Percentiles rank a stretch among this genome's conserved stretches.
Evolutionary conservation across 768 basidiomycete genomes (phyloP).

Genomic region (Boletus patriciae): DNA sequence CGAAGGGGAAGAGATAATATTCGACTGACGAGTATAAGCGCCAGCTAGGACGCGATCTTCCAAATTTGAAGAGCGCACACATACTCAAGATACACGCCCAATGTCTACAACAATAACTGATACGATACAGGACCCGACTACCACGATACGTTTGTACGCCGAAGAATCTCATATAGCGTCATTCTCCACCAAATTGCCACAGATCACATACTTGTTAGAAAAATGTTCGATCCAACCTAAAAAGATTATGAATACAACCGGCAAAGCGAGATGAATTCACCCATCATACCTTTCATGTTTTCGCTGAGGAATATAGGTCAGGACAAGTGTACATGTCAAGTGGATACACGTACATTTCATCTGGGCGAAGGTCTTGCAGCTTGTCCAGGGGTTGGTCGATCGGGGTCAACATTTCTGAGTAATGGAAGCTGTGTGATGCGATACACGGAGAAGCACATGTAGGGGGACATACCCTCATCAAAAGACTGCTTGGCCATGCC

Average conservation of each 20-base stretch:
- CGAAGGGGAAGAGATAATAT: neutral
- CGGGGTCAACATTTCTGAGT: conserved; percentile 84
- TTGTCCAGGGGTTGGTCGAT: conserved; percentile 85
- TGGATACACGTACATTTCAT: conserved; percentile 70
- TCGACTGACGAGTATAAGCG: neutral
- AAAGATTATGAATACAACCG: conserved; percentile 1
- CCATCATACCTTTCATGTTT: conserved; percentile 76
- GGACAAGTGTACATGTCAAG: neutral
- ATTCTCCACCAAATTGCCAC: conserved; percentile 86
- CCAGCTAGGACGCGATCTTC: neutral
- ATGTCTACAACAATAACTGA: conserved; percentile 5
- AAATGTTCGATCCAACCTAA: conserved; percentile 94
- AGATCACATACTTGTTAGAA: conserved; percentile 86
- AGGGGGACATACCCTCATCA: conserved; percentile 64
- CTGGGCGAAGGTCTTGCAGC: conserved; percentile 69
- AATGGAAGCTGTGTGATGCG: neutral
- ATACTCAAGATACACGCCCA: neutral
- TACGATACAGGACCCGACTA: conserved; percentile 11
- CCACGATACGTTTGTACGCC: neutral
- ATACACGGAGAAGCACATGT: neutral
- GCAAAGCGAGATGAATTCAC: neutral
- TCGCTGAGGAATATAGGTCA: conserved; percentile 50
- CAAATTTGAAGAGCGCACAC: no score
- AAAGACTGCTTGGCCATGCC: conserved; percentile 99
- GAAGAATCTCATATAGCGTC: conserved; percentile 40